phyloP scores from a whole-genome alignment of 768 basidiomycete species.

The Leccinum boreale region DNA sequence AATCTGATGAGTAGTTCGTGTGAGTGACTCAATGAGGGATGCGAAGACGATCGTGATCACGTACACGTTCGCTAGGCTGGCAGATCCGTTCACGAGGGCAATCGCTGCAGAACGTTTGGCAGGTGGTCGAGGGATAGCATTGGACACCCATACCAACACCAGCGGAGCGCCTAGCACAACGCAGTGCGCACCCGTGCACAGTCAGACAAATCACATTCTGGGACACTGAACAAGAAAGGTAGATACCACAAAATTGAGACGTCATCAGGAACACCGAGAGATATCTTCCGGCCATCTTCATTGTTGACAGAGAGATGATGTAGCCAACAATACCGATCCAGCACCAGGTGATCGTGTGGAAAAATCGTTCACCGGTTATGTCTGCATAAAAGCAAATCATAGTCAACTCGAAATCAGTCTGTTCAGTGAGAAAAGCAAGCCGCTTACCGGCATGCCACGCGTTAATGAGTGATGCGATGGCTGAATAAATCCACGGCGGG shows the following conservation, averaged over 20 bases:
- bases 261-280: slow-evolving; percentile 65
- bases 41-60: slow-evolving; percentile 14
- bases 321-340: slow-evolving; percentile 61
- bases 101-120: slow-evolving; percentile 54
- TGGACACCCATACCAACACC: slow-evolving; percentile 60
- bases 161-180: slow-evolving; percentile 36
- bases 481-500: slow-evolving; percentile 59
- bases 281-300: slow-evolving; percentile 50
- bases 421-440: background rate
- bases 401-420: background rate
- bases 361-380: slow-evolving; percentile 60
- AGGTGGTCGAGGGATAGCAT: slow-evolving; percentile 57
- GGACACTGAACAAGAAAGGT: background rate
- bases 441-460: slow-evolving; percentile 35
- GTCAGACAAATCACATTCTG: background rate
- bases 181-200: background rate
- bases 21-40: background rate
- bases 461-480: slow-evolving; percentile 42
- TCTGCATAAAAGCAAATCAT: slow-evolving; percentile 35
- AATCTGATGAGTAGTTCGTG: slow-evolving; percentile 36
- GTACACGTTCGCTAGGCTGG: slow-evolving; percentile 59
- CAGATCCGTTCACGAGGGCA: slow-evolving; percentile 57
- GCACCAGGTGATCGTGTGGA: slow-evolving; percentile 56
- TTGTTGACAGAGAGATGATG: slow-evolving; percentile 56
- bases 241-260: slow-evolving; percentile 43